Evolutionary conservation across 257 asterid genomes (phyloP), one percentile per base, ranked within the genome.

Genomic region (Ehretia macrophylla): DNA sequence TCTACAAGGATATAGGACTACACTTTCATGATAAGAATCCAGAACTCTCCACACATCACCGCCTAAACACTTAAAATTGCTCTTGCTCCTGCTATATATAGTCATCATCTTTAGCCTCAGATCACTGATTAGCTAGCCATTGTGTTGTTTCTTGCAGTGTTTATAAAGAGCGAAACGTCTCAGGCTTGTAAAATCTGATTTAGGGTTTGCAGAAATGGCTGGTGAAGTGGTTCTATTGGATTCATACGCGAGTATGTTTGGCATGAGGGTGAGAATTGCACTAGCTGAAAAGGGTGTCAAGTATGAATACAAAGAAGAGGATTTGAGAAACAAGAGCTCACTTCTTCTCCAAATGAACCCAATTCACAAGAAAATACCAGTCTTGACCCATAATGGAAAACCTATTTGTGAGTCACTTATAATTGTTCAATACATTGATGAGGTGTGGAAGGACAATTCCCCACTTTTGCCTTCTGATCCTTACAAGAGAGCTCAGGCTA

Each of bases 371-470:
- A 79, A 76, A 74, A 72, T 81, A 14, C 88, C 92, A 4, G 83
- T 77, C 35, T 21, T 84, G 53, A 73, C 81, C 58, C 87, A 84
- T 64, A 78, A 73, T n/a, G 80, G 83, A 0, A 85, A 82, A 10
- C 79, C 85, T 40, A 50, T 85, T 18, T 76, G 79, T 19, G 94
- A 85, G 67, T 85, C 90, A 1, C 81, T 71, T 55, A 32, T 75
- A 11, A 79, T 72, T 42, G 78, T 85, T 23, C 72, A 78, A 58
- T 85, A 82, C 71, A 76, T 85, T 14, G 94, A 80, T 48, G 78
- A 76, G 47, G 76, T 72, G 18, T 82, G 87, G 94, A 73, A 53
- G 51, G 59, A 51, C 14, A 58, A 63, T 17, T n/a, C 68, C 40
- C 82, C 85, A 0, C 44, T 81, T 63, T n/a, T 83, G 68, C 90